A percentile compares a stretch with the other conserved stretches of the same genome.
Evolutionary conservation across 2,329 filamentous ascomycete genomes (phyloP).

Genomic region (Arthrobotrys sphaeroides): DNA sequence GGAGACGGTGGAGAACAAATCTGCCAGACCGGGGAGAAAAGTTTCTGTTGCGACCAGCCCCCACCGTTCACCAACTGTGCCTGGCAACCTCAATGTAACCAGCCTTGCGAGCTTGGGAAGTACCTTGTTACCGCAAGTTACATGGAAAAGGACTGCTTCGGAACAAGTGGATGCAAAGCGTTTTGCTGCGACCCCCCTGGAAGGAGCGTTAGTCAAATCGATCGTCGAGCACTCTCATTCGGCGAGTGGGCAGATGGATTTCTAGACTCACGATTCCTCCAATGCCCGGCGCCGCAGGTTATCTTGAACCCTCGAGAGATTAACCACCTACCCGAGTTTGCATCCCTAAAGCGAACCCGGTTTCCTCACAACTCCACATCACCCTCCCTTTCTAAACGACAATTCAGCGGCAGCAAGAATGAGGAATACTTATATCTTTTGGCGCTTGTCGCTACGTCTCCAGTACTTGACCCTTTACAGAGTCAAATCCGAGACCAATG

Average conservation of each 20-base stretch:
- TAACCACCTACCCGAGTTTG: neutral
- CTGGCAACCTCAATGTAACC: slow-evolving; percentile 10
- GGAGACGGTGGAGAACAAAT: slow-evolving; percentile 10
- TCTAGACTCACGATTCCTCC: neutral
- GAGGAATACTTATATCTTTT: slow-evolving; percentile 10
- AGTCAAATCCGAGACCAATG: slow-evolving; percentile 2
- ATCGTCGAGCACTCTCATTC: slow-evolving; percentile 5
- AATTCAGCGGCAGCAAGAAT: neutral
- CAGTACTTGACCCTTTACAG: neutral
- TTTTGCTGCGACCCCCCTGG: slow-evolving; percentile 8
- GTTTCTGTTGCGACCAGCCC: slow-evolving; percentile 12
- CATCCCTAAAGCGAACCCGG: neutral
- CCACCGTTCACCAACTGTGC: slow-evolving; percentile 8
- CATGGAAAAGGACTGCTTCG: slow-evolving; percentile 10
- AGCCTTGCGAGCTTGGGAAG: neutral
- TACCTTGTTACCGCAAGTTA: slow-evolving; percentile 11
- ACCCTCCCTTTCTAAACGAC: neutral
- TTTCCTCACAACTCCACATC: neutral
- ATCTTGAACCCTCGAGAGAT: neutral
- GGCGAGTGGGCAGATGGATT: slow-evolving; percentile 3
- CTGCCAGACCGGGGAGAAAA: neutral
- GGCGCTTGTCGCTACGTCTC: neutral
- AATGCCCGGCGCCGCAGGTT: neutral
- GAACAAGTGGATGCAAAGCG: slow-evolving; percentile 7
- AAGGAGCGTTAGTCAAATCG: slow-evolving; percentile 7